A percentile compares a stretch with the other conserved stretches of the same genome.
Conservation (phyloP, 441 rosid genomes). For the Populus hybrid region DNA sequence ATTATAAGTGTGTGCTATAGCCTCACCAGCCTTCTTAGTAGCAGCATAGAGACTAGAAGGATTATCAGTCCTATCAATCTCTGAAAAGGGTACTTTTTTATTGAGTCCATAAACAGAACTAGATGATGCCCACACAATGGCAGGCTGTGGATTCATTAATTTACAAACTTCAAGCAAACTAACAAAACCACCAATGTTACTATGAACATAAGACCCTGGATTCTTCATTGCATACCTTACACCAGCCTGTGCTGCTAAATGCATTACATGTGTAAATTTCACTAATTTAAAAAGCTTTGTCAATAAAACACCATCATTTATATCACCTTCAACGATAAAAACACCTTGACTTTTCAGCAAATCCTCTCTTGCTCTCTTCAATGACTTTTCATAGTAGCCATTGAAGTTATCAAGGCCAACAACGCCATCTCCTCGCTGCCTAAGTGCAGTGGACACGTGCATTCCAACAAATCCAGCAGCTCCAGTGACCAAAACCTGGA, state of each 20-base stretch:
- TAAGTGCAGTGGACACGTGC: slow-evolving; percentile 30
- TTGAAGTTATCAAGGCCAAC: slow-evolving; percentile 43
- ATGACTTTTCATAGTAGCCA: slow-evolving; percentile 28
- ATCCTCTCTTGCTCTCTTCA: slow-evolving; percentile 30
- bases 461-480: slow-evolving; percentile 41
- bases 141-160: slow-evolving; percentile 5
- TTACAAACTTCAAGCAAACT: slow-evolving; percentile 35
- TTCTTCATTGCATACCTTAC: slow-evolving; percentile 38
- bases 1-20: slow-evolving; percentile 44
- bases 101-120: too few relatives aligned
- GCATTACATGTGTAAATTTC: slow-evolving; percentile 39
- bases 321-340: slow-evolving; percentile 31
- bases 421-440: slow-evolving; percentile 37
- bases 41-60: slow-evolving; percentile 44
- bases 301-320: slow-evolving; percentile 28
- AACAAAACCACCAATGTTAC: slow-evolving; percentile 40
- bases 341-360: slow-evolving; percentile 25
- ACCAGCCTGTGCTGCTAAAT: slow-evolving; percentile 42
- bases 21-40: slow-evolving; percentile 46
- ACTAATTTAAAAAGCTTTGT: slow-evolving; percentile 29
- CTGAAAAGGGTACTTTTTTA: slow-evolving; percentile 20
- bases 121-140: too few relatives aligned
- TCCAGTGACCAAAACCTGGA: slow-evolving; percentile 33
- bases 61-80: slow-evolving; percentile 35
- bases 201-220: slow-evolving; percentile 31